Conservation (phyloP, 768 basidiomycete species). For the Agaricus sinodeliciosus region DNA sequence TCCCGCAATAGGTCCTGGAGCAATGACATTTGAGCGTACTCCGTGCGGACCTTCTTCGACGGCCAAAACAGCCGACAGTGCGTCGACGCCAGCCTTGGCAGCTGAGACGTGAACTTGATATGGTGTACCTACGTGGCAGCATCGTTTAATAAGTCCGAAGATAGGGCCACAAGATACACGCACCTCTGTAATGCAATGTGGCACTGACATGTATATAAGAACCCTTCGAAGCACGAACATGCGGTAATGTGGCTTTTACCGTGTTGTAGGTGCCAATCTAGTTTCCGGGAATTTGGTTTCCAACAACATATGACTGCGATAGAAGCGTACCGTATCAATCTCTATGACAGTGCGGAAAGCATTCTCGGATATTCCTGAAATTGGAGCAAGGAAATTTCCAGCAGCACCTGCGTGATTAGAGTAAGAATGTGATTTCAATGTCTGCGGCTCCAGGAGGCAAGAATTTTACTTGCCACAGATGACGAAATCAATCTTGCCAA, state of each 20-base stretch:
- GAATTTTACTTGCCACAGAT: slow-evolving; percentile 64
- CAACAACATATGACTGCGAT: neutral
- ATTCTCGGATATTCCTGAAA: slow-evolving; percentile 77
- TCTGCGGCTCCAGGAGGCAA: neutral
- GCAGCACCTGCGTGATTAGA: slow-evolving; percentile 62
- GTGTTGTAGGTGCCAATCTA: slow-evolving; percentile 93
- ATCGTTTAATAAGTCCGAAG: neutral
- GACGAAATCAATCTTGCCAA: slow-evolving; percentile 90
- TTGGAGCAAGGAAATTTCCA: slow-evolving; percentile 92
- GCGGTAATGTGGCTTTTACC: slow-evolving; percentile 80
- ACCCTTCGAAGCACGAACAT: slow-evolving; percentile 67
- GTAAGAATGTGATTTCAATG: neutral
- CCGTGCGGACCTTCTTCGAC: slow-evolving; percentile 94
- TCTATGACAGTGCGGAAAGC: slow-evolving; percentile 91
- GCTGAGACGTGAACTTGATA: slow-evolving; percentile 93
- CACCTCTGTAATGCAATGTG: slow-evolving; percentile 80
- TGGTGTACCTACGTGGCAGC: slow-evolving; percentile 49
- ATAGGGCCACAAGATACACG: slow-evolving; percentile 14
- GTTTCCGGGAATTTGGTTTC: neutral
- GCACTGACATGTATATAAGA: slow-evolving; percentile 88
- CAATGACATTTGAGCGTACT: slow-evolving; percentile 84
- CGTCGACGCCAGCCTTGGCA: slow-evolving; percentile 93
- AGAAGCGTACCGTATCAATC: slow-evolving; percentile 72
- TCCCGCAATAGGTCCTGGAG: slow-evolving; percentile 74
- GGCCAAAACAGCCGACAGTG: slow-evolving; percentile 77